Evolutionary conservation across 495 filamentous ascomycete genomes (phyloP).

Genomic region (Terfezia boudieri): DNA sequence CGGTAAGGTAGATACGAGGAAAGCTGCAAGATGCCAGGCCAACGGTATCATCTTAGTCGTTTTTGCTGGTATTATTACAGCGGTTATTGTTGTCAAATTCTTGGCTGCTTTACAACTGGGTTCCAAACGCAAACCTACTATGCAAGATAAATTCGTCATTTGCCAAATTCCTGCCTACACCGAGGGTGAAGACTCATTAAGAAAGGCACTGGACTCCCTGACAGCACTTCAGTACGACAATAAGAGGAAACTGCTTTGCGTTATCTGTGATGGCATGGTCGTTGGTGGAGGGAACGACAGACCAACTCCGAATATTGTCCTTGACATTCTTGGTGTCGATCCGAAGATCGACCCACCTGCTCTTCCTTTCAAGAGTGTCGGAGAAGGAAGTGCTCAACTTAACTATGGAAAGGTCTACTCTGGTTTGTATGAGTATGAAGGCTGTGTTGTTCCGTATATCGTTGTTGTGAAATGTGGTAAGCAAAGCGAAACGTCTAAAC

Average conservation of each 20-base stretch:
- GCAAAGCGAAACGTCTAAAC: slow-evolving; percentile 86
- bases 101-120: slow-evolving; percentile 84
- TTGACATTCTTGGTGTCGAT: slow-evolving; percentile 92
- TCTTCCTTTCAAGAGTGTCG: slow-evolving; percentile 75
- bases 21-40: slow-evolving; percentile 51
- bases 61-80: slow-evolving; percentile 60
- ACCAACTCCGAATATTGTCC: slow-evolving; percentile 88
- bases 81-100: slow-evolving; percentile 73
- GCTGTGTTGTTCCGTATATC: slow-evolving; percentile 67
- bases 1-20: slow-evolving; percentile 67
- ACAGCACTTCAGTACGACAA: slow-evolving; percentile 93
- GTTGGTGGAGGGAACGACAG: slow-evolving; percentile 91
- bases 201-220: slow-evolving; percentile 81
- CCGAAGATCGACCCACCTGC: slow-evolving; percentile 91
- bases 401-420: slow-evolving; percentile 99
- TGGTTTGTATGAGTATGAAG: slow-evolving; percentile 91
- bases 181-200: slow-evolving; percentile 81
- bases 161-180: slow-evolving; percentile 96
- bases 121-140: slow-evolving; percentile 64
- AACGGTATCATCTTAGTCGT: slow-evolving; percentile 82
- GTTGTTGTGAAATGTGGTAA: slow-evolving; percentile 95
- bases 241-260: slow-evolving; percentile 82
- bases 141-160: slow-evolving; percentile 97
- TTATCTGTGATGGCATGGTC: slow-evolving; percentile 90
- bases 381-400: slow-evolving; percentile 71